Base-by-base conservation (phyloP, 2,329 filamentous ascomycete genomes). In the Torrubiellomyces zombiae region DNA sequence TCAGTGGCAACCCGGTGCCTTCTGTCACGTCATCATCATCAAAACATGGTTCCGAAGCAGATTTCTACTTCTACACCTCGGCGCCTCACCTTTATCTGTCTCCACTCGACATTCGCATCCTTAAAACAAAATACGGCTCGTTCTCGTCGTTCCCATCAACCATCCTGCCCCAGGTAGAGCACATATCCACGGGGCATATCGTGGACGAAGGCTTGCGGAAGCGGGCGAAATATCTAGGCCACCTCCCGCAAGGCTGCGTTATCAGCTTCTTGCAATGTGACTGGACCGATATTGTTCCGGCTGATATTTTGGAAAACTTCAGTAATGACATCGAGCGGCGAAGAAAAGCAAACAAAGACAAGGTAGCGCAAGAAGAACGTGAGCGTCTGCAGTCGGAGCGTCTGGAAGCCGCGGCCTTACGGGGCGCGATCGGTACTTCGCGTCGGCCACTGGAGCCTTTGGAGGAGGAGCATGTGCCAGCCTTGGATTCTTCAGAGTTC, bases 251-350 rank as follows among this genome's bases (percentile, higher is more conserved):
- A 25, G 85, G 85, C n/a, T 93, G 83, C 45, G 76, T 92, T 36
- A 79, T 94, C 20, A 82, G 66, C 36, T 93, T 93, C 40, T 51
- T 94, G 1, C 85, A 94, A 51, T 94, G 85, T 43, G 83, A 94
- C 47, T 94, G 85, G 85, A 83, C 80, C 3, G 83, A 92, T 36
- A 79, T 89, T 18, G 79, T 94, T 5, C 64, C 72, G 3, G 61
- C 72, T 1, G 75, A 80, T 25, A 65, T 80, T 4, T 57, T 94
- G n/a, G 71, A 71, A 19, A 63, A 64, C 2, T 94, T 93, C 49
- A 58, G 63, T n/a, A 53, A 60, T 0, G 82, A 93, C 31, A 76
- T 89, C 26, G 77, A 80, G 35, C 65, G 68, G 28, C 65, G 85
- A 26, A 63, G 82, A 28, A 82, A 76, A 48, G 65, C 67, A 27